These are phyloP conservation scores for Melampsora abietis-canadensis DNA, from an alignment of 1,284 basidiomycete species.

Conservation along the genomic window DNA sequence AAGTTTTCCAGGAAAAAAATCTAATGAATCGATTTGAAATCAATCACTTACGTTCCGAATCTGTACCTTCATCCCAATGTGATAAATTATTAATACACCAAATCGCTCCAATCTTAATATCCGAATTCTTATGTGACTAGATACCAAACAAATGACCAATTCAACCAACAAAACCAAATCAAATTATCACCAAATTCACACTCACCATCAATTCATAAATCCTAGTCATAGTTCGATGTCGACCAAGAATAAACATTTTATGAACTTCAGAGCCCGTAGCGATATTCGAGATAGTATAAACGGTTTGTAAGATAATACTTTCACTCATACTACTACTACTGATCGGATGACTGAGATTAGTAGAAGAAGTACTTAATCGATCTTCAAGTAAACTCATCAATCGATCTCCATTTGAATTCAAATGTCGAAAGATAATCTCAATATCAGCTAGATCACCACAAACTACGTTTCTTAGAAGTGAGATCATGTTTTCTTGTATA, in stretches of 20 bases:
- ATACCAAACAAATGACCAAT: too few relatives aligned
- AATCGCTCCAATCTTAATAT: conserved; percentile 28
- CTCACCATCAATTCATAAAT: conserved; percentile 33
- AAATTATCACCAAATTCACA: neutral
- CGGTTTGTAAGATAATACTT: conserved; percentile 36
- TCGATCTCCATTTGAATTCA: conserved; percentile 3
- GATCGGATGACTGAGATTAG: neutral
- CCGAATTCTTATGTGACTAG: conserved; percentile 38
- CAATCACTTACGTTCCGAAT: conserved; percentile 22
- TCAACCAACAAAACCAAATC: neutral
- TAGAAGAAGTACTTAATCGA: neutral
- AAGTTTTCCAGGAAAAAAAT: neutral
- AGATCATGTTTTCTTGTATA: conserved; percentile 41
- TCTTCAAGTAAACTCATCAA: conserved; percentile 26
- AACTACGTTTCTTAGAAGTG: conserved; percentile 33
- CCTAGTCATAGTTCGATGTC: conserved; percentile 21
- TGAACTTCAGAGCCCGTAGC: conserved; percentile 30
- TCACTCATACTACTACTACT: conserved; percentile 15
- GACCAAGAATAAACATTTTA: conserved; percentile 21
- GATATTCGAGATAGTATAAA: conserved; percentile 39
- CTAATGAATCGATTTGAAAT: neutral
- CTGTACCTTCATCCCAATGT: conserved; percentile 34
- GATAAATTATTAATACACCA: conserved; percentile 41
- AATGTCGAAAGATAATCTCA: conserved; percentile 33
- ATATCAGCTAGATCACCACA: conserved; percentile 35